Base-by-base conservation (phyloP, 192 early-diverging fungal species). In the Entomortierella beljakovae region DNA sequence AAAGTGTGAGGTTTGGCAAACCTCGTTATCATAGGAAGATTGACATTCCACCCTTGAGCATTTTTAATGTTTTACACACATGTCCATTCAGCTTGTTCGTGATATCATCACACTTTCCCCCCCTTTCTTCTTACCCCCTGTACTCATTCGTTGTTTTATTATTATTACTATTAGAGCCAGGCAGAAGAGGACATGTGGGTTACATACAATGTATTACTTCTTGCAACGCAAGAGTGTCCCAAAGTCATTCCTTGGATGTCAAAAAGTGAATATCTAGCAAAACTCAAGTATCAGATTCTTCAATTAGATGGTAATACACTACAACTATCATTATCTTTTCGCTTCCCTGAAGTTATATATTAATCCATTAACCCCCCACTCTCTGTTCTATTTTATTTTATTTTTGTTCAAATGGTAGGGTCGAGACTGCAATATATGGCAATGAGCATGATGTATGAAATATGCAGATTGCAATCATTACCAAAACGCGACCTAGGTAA, bases 391-490 rank as follows among this genome's bases (percentile, higher is more conserved):
- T 64, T 61, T 22, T 59, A 49, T 61, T 63, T 15, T 53, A 52
- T 23, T 49, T 7, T 25, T 60, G 32, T 18, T 37, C 13, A 18
- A 13, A 28, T 64, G 38, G 8, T 59, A 64, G 75, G 64, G 0
- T 53, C 64, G 6, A 61, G 71, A 25, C 42, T 87, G 25, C 82
- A 88, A 22, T 58, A 59, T 5, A 68, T 89, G n/a, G 77, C 85
- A 1, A 60, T 89, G 34, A 70, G 81, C n/a, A 65, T 93, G 18
- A 65, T 87, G 32, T 91, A 84, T 71, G 88, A 93, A 79, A 84
- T 92, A 57, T 89, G 87, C 57, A 62, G 86, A 35, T 74, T 88
- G 1, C 82, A 84, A 25, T 86, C 84, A 64, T 71, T 92, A 25
- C 71, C 80, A 29, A 60, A 83, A 23, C 48, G 55, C 6, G 89